A percentile compares a stretch with the other conserved stretches of the same genome.
phyloP scores from a whole-genome alignment of 805 yeast genomes.

The Kregervanrija fluxuum region DNA sequence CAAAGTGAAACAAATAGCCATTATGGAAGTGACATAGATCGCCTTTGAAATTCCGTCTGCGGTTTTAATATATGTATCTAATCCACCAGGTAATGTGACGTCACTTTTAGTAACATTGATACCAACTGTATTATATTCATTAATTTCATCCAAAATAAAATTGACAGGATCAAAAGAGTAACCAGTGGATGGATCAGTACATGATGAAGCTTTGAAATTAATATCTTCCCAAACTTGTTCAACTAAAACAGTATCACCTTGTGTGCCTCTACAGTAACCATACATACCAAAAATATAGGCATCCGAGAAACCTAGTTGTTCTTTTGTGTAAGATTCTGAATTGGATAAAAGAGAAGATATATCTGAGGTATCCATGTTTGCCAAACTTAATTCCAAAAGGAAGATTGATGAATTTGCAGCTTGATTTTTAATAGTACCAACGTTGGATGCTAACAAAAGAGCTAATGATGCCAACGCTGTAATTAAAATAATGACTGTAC shows the following conservation, averaged over 20 bases:
- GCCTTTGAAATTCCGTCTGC: conserved; percentile 46
- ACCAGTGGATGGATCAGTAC: conserved; percentile 48
- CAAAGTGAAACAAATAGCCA: conserved; percentile 39
- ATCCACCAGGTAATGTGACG: conserved; percentile 46
- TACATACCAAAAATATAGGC: conserved; percentile 52
- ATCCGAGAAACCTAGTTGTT: conserved; percentile 35
- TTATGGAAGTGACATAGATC: conserved; percentile 48
- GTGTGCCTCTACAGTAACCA: conserved; percentile 51
- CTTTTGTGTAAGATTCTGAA: background rate
- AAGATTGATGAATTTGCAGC: conserved; percentile 38
- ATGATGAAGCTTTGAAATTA: conserved; percentile 32
- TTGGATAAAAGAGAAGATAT: conserved; percentile 9
- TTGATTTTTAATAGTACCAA: conserved; percentile 41
- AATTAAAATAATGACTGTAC: conserved; percentile 14
- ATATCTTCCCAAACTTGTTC: conserved; percentile 9
- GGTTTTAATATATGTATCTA: conserved; percentile 38
- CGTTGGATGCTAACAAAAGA: conserved; percentile 41
- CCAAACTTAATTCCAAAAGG: conserved; percentile 40
- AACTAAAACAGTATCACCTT: conserved; percentile 7
- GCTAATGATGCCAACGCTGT: conserved; percentile 35
- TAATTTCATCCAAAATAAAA: conserved; percentile 12
- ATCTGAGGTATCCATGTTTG: conserved; percentile 13
- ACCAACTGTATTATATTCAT: conserved; percentile 5
- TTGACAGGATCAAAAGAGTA: conserved; percentile 50
- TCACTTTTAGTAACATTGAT: conserved; percentile 13